Base-by-base conservation (phyloP, 73 alveolate species). In the Paraurostyla sp. region DNA sequence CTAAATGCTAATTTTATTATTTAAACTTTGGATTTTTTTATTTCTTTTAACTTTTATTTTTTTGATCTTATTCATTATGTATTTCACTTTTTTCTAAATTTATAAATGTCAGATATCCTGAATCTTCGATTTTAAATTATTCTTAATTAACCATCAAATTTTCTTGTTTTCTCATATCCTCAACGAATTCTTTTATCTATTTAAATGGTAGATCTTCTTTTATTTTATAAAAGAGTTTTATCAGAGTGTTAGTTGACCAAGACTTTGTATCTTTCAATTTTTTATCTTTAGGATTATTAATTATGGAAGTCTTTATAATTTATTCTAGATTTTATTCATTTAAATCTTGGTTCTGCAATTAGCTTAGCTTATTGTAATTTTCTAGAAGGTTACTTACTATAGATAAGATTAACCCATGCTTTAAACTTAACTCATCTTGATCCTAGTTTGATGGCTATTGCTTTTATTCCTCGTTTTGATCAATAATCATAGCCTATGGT, bases 211-310 rank as follows among this genome's bases (percentile, higher is more conserved):
- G 20, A n/a, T 40, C 41, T 33, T 30, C 71, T 43, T 81, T 58
- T 0, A 41, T 3, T 38, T 73, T 23, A 35, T 23, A 73, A 30
- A 73, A 73, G 32, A 73, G 6, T 71, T 73, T 73, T 45, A 73
- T 73, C 16, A 73, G 25, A 16, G 71, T 15, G 33, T 73, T 73
- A 0, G 86, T 73, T n/a, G 86, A 42, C 50, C 56, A 73, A 16
- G 60, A 23, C 27, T 45, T 1, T 1, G 86, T 73, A 73, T 73
- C 86, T 73, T 73, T 73, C 15, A 73, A 38, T 29, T 73, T 18
- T 73, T 73, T 73, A 3, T 73, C 86, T 73, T 43, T 73, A 9
- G 86, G 71, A 1, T 73, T 73, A 3, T 41, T 33, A 20, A 73
- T 48, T 1, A 73, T 73, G 2, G 71, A 73, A 4, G 48, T 45